Base-by-base conservation (phyloP, 2,329 filamentous ascomycete genomes). In the Colletotrichum trifolii region DNA sequence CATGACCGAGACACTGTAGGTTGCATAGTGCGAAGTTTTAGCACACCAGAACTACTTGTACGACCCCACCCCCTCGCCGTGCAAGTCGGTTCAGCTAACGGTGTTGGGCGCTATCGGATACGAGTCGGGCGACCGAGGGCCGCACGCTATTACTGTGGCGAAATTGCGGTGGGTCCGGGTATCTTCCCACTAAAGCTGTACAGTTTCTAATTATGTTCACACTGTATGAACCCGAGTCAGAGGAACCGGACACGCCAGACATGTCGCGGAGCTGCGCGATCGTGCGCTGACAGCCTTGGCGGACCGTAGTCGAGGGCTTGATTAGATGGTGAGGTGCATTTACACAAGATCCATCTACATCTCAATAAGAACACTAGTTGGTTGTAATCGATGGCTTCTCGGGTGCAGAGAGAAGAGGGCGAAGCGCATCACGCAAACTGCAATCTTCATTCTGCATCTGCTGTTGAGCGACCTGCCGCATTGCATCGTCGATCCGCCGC, bases 281-380 rank as follows among this genome's bases (percentile, higher is more conserved):
- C 58, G 47, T 42, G 47, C 48, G 36, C 25, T 66, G 58, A 66
- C 63, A 66, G 63, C 58, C 50, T 66, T 66, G 63, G 63, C 63
- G 15, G 46, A 63, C 52, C 58, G 50, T 36, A 54, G 25, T 25
- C 25, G 25, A 25, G 25, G 25, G 25, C 25, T 25, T 25, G 25
- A 25, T 4, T 25, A 4, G 25, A 25, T 25, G 25, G 25, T 5
- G 25, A 25, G 25, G 4, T 25, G 25, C 4, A 25, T 25, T 25
- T 25, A 25, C 25, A 25, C 25, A 25, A 25, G 25, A 25, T 25
- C 25, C 25, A 4, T 25, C 25, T 25, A 25, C 25, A 25, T 3
- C 25, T 25, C 25, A 5, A 25, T 25, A 25, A 25, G 25, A 25
- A 25, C 25, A 25, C 25, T 4, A 25, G 25, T 25, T 25, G 25